These are phyloP conservation scores for Coemansia sp. DNA, from an alignment of 192 early-diverging fungal genomes.

Conservation along the genomic window DNA sequence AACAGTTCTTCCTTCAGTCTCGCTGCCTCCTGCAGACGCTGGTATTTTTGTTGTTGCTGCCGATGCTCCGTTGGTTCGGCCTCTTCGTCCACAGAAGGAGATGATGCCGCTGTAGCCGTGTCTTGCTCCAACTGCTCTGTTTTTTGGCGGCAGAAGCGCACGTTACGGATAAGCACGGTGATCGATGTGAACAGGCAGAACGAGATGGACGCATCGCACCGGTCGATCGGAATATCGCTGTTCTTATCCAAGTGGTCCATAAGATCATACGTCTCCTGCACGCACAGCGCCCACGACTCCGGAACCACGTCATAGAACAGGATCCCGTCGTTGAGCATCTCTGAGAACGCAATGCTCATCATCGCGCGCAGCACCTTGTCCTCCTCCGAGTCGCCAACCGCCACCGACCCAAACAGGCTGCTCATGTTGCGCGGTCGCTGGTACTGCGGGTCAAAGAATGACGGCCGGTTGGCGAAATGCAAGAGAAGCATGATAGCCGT, in stretches of 20 bases:
- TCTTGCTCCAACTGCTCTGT: conserved; percentile 1
- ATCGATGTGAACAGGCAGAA: conserved; percentile 42
- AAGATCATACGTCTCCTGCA: conserved; percentile 30
- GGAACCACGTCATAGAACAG: conserved; percentile 42
- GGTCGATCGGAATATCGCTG: conserved; percentile 47
- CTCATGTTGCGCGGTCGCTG: conserved; percentile 16
- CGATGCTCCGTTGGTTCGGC: not conserved
- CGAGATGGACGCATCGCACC: conserved; percentile 38
- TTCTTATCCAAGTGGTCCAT: conserved; percentile 42
- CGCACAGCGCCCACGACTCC: conserved; percentile 43
- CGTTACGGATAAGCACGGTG: conserved; percentile 46
- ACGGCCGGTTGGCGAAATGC: conserved; percentile 48
- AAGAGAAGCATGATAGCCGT: conserved; percentile 30
- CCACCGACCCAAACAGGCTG: conserved; percentile 3
- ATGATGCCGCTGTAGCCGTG: not conserved
- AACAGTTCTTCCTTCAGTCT: not conserved
- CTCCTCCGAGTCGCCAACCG: conserved; percentile 20
- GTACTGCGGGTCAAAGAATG: conserved; percentile 27
- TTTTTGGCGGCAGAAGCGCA: conserved; percentile 32
- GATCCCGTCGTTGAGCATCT: conserved; percentile 45
- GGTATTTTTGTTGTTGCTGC: not conserved
- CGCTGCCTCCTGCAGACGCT: not conserved
- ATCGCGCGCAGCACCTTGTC: conserved; percentile 36
- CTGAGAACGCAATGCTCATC: conserved; percentile 35
- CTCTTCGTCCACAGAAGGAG: not conserved